phyloP scores from a whole-genome alignment of 257 asterid species.

The Plantago elongata region DNA sequence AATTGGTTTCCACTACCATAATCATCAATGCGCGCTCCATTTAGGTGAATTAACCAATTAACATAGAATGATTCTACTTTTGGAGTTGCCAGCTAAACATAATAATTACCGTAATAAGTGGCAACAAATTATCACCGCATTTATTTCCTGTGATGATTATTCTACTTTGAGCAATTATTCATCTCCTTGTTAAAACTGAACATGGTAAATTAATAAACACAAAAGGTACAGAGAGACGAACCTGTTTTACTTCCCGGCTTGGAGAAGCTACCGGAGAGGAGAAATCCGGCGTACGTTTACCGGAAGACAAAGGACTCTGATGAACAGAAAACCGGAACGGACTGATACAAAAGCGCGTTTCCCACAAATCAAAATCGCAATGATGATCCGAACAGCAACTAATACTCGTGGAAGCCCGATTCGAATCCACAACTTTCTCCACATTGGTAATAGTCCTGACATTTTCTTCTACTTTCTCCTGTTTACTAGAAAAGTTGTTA shows the following conservation, averaged over 20 bases:
- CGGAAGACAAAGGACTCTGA: slow-evolving; percentile 38
- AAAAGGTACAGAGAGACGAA: slow-evolving; percentile 20
- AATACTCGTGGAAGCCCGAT: slow-evolving; percentile 33
- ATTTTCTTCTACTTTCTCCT: slow-evolving; percentile 4
- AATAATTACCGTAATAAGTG: not conserved
- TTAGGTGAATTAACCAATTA: not conserved
- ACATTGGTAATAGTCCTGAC: slow-evolving; percentile 20
- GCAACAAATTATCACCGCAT: not conserved
- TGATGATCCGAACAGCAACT: slow-evolving; percentile 21
- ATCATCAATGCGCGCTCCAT: not conserved
- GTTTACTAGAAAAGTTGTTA: slow-evolving; percentile 4
- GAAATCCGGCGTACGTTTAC: slow-evolving; percentile 56
- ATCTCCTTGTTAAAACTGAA: not conserved
- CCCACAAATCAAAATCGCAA: slow-evolving; percentile 20
- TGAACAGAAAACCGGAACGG: slow-evolving; percentile 53
- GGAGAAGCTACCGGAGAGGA: slow-evolving; percentile 75
- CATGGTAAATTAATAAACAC: not conserved
- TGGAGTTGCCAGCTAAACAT: not conserved
- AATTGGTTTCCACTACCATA: too few relatives aligned
- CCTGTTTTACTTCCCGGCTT: slow-evolving; percentile 45
- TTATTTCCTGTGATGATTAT: slow-evolving; percentile 15
- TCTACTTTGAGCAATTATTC: not conserved
- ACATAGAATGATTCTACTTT: not conserved
- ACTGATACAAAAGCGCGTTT: slow-evolving; percentile 34
- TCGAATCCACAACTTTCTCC: slow-evolving; percentile 31